Percentiles rank a stretch among this genome's conserved stretches.
Evolutionary conservation across 768 basidiomycete genomes (phyloP).

Genomic region (Chalciporus piperatus): DNA sequence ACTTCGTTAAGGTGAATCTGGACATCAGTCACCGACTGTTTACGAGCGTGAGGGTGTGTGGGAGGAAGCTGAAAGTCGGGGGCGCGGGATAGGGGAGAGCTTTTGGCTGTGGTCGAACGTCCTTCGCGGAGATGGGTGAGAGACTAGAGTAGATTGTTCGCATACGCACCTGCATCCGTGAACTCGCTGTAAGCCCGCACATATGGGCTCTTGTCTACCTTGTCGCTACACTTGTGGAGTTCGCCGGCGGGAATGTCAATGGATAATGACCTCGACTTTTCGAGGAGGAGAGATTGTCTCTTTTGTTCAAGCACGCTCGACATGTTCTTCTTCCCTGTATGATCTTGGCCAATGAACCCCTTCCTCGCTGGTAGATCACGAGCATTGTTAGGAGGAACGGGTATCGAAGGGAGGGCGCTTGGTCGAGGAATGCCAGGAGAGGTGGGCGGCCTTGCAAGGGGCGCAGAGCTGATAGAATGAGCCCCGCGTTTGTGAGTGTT

Average conservation of each 20-base stretch:
- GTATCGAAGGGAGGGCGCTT: constrained; percentile 27
- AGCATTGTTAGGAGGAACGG: constrained; percentile 16
- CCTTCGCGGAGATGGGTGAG: constrained; percentile 9
- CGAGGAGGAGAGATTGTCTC: constrained; percentile 49
- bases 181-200: constrained; percentile 33
- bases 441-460: constrained; percentile 77
- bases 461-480: constrained; percentile 82
- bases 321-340: constrained; percentile 33
- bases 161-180: constrained; percentile 19
- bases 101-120: neutral
- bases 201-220: constrained; percentile 14
- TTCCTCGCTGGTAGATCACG: constrained; percentile 42
- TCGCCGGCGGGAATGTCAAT: constrained; percentile 58
- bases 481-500: constrained; percentile 63
- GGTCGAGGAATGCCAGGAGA: constrained; percentile 64
- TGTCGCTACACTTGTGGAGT: constrained; percentile 26
- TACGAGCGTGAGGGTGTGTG: constrained; percentile 76
- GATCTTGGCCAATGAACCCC: constrained; percentile 52
- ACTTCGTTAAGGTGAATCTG: constrained; percentile 34
- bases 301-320: constrained; percentile 53
- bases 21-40: constrained; percentile 63
- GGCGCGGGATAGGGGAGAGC: constrained; percentile 43
- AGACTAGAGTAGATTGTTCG: neutral
- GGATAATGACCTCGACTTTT: constrained; percentile 57
- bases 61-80: constrained; percentile 50